These are phyloP conservation scores for Rhynchospora breviuscula DNA, from an alignment of 176 grass and related monocot genomes.

Conservation along the genomic window DNA sequence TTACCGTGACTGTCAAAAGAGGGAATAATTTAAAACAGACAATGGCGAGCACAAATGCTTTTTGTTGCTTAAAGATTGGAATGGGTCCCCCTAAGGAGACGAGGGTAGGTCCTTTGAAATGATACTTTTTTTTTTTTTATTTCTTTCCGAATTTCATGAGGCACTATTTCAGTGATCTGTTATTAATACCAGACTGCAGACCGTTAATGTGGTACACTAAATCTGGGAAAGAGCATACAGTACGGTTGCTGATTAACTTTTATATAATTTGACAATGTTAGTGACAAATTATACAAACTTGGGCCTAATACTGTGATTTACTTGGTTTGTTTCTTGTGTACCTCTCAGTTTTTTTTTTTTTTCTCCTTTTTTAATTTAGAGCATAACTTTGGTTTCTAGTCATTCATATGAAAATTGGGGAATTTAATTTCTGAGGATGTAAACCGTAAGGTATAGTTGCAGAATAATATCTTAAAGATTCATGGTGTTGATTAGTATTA, in stretches of 20 bases:
- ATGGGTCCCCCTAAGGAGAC: conserved; percentile 91
- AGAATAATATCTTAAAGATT: background rate
- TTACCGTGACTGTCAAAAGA: conserved; percentile 82
- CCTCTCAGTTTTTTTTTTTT: background rate
- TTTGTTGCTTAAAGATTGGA: conserved; percentile 95
- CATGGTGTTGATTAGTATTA: background rate
- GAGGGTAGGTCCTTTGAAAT: conserved; percentile 37
- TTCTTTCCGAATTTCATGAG: background rate
- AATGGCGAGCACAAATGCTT: conserved; percentile 89
- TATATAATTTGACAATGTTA: background rate
- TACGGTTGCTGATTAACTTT: background rate
- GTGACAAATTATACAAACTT: background rate
- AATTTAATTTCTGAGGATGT: background rate
- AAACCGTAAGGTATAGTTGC: background rate
- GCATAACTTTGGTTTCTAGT: background rate
- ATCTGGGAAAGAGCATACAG: background rate
- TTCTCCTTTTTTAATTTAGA: background rate
- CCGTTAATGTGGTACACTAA: background rate
- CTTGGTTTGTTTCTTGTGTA: background rate
- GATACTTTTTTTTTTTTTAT: background rate
- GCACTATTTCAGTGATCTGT: background rate
- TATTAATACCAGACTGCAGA: background rate
- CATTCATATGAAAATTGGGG: background rate
- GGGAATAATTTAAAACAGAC: conserved; percentile 97
- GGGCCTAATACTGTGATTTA: background rate